Conservation (phyloP, 140 eudicot species). For the Oenanthe javanica region DNA sequence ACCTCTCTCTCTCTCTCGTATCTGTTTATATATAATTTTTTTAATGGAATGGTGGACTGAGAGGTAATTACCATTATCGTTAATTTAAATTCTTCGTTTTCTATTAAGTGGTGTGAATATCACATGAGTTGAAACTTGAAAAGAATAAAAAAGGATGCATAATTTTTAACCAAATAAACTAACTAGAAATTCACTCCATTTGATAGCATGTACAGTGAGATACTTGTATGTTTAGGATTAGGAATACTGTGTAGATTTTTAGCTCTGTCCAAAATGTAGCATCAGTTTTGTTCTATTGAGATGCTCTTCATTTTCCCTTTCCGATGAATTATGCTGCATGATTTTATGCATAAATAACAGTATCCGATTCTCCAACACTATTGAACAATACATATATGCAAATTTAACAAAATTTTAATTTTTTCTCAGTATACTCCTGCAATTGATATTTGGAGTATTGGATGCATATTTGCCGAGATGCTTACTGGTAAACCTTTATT, state of each 20-base stretch:
- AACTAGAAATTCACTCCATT: neutral
- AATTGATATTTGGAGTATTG: slow-evolving; percentile 92
- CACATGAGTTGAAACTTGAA: neutral
- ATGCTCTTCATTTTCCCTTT: neutral
- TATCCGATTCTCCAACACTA: neutral
- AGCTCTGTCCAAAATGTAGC: neutral
- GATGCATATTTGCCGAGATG: slow-evolving; percentile 97
- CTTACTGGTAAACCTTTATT: slow-evolving; percentile 76
- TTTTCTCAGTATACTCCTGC: slow-evolving; percentile 89
- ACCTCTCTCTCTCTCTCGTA: no score
- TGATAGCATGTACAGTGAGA: neutral
- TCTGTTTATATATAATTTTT: no score
- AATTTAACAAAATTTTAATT: slow-evolving; percentile 9
- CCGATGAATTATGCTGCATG: neutral
- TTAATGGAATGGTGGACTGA: no score
- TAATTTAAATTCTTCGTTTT: no score
- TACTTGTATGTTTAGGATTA: neutral
- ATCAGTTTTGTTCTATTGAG: neutral
- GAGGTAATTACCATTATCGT: no score
- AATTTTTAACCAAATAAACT: neutral
- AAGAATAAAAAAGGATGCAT: neutral
- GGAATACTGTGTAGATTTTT: neutral
- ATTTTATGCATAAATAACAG: neutral
- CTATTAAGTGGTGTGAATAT: neutral
- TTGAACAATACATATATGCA: neutral